Evolutionary conservation across 2,329 filamentous ascomycete genomes (phyloP).

Genomic region (Penicillium brevicompactum): DNA sequence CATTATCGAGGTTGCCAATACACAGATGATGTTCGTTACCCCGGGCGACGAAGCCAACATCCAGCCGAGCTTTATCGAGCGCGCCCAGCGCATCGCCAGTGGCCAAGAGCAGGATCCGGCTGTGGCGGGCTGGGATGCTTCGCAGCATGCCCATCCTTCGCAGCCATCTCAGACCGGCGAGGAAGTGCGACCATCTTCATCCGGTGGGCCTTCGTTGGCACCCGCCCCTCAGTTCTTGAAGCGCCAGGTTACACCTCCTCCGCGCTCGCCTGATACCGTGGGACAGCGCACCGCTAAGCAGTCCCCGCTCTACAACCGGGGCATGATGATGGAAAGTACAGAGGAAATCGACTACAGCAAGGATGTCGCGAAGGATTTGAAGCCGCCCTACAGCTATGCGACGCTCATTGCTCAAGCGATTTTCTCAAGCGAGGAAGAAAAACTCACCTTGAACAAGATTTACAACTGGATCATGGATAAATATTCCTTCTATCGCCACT

Average conservation of each 20-base stretch:
- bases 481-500: constrained; percentile 91
- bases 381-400: constrained; percentile 94
- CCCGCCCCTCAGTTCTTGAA: constrained; percentile 48
- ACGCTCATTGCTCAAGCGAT: constrained; percentile 98
- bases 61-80: constrained; percentile 68
- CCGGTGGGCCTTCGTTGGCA: constrained; percentile 40
- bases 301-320: constrained; percentile 52
- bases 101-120: constrained; percentile 39
- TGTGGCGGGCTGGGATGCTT: constrained; percentile 37
- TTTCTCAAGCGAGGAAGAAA: constrained; percentile 79
- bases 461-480: constrained; percentile 90
- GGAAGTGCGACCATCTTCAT: constrained; percentile 23
- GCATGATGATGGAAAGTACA: constrained; percentile 57
- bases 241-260: constrained; percentile 45
- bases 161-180: constrained; percentile 26
- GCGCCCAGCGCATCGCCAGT: constrained; percentile 55
- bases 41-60: constrained; percentile 73
- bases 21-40: constrained; percentile 99
- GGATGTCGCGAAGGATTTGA: constrained; percentile 85
- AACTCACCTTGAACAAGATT: constrained; percentile 87
- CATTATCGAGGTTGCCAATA: constrained; percentile 86
- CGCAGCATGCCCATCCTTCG: constrained; percentile 41
- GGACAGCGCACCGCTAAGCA: constrained; percentile 45
- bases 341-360: constrained; percentile 64
- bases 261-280: constrained; percentile 42